Conservation (phyloP, 208 protist species). For the Blechomonas ayalai region DNA sequence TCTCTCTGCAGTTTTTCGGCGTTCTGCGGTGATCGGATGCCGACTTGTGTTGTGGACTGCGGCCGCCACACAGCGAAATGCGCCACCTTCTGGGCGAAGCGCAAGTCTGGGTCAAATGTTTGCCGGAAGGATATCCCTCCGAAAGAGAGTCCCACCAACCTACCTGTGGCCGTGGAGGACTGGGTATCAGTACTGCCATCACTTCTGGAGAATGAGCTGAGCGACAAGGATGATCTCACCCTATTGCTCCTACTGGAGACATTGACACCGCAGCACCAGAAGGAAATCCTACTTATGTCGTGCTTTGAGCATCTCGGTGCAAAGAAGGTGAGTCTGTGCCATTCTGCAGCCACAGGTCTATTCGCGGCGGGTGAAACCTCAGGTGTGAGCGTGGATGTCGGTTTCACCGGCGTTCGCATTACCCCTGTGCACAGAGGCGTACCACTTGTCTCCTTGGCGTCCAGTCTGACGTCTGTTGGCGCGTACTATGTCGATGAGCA, state of each 20-base stretch:
- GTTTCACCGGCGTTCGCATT: constrained; percentile 49
- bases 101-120: constrained; percentile 1
- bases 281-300: constrained; percentile 45
- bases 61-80: constrained; percentile 57
- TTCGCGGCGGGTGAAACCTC: constrained; percentile 62
- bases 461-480: constrained; percentile 22
- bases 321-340: constrained; percentile 37
- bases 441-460: constrained; percentile 15
- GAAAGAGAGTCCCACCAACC: constrained; percentile 1
- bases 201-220: background rate
- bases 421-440: constrained; percentile 41
- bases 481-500: constrained; percentile 28
- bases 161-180: background rate
- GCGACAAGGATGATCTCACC: constrained; percentile 38
- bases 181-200: background rate
- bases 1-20: background rate
- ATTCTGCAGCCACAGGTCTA: constrained; percentile 39
- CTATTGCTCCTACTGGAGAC: constrained; percentile 53
- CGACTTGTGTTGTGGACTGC: constrained; percentile 41
- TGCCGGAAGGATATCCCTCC: constrained; percentile 11
- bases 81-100: constrained; percentile 27
- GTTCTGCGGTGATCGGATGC: constrained; percentile 2
- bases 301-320: constrained; percentile 60
- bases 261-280: constrained; percentile 28
- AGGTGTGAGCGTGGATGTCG: constrained; percentile 61